Evolutionary conservation across 495 filamentous ascomycete species (phyloP).

Genomic region (Diplogelasinospora grovesii): DNA sequence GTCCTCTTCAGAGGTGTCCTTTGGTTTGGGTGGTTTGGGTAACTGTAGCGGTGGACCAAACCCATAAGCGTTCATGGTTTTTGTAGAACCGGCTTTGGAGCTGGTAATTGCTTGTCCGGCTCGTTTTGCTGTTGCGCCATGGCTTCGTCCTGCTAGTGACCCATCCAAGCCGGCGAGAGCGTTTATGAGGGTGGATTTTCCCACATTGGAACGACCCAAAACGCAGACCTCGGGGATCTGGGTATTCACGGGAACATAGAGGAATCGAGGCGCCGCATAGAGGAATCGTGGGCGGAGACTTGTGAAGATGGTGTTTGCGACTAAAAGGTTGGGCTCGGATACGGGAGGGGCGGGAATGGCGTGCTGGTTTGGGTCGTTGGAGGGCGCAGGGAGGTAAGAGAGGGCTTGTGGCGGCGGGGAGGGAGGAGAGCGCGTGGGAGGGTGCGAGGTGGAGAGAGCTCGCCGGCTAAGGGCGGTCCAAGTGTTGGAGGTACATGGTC

Average conservation of each 20-base stretch:
- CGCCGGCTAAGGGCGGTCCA: neutral
- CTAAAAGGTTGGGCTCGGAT: conserved; percentile 8
- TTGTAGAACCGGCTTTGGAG: conserved; percentile 68
- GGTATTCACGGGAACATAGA: conserved; percentile 50
- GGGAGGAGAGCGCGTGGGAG: neutral
- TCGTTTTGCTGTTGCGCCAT: conserved; percentile 16
- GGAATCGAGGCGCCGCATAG: conserved; percentile 66
- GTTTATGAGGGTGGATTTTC: conserved; percentile 85
- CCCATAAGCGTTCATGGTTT: conserved; percentile 77
- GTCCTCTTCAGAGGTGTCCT: too few species aligned
- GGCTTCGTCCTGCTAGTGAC: conserved; percentile 12
- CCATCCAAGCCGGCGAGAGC: conserved; percentile 55
- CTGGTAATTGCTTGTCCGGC: conserved; percentile 54
- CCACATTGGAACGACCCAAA: conserved; percentile 80
- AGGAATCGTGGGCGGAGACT: conserved; percentile 55
- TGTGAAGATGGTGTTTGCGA: conserved; percentile 58
- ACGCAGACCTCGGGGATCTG: conserved; percentile 54
- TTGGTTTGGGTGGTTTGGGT: neutral
- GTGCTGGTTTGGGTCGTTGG: conserved; percentile 25
- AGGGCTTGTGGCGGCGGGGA: conserved; percentile 1
- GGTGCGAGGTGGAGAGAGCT: neutral
- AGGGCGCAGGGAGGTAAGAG: conserved; percentile 26
- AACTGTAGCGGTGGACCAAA: conserved; percentile 45
- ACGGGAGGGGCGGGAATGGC: conserved; percentile 13
- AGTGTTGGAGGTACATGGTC: neutral